phyloP scores from a whole-genome alignment of 345 rosid species.

The Acer saccharum region DNA sequence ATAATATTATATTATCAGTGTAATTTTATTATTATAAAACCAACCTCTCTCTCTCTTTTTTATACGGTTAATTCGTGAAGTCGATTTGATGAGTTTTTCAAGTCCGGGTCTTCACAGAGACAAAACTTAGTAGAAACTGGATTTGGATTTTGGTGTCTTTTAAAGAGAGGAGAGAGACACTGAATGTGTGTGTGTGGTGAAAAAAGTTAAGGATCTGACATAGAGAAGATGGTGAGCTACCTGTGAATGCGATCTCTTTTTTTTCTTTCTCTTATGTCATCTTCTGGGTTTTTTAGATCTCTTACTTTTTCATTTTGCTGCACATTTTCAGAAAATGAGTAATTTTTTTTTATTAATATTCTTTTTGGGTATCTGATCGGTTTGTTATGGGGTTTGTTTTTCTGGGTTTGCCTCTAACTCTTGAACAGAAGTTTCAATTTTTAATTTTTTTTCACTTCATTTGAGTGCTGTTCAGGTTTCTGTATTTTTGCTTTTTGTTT shows the following conservation, averaged over 20 bases:
- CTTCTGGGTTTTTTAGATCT: constrained; percentile 9
- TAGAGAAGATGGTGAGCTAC: constrained; percentile 23
- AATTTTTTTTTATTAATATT: background rate
- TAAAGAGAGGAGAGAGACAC: constrained; percentile 14
- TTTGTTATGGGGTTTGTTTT: background rate
- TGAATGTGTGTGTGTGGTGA: constrained; percentile 18
- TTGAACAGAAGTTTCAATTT: constrained; percentile 8
- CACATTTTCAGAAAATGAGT: background rate
- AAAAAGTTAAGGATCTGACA: constrained; percentile 30
- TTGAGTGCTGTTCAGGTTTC: background rate
- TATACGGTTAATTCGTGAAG: background rate
- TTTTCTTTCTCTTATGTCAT: background rate
- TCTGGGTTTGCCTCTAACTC: background rate
- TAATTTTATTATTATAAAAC: background rate
- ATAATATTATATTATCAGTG: too few relatives aligned
- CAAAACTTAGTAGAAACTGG: constrained; percentile 7
- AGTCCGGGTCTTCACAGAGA: constrained; percentile 19
- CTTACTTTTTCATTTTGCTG: background rate
- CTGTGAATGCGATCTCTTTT: background rate
- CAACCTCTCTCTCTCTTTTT: too few relatives aligned
- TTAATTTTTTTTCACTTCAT: background rate
- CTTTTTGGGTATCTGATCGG: background rate
- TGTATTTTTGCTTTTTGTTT: background rate
- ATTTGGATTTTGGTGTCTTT: constrained; percentile 23
- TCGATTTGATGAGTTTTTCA: constrained; percentile 39